Percentiles rank a stretch among this genome's conserved stretches.
Conservation (phyloP, 1,284 basidiomycete species). For the Coniferiporia weirii region DNA sequence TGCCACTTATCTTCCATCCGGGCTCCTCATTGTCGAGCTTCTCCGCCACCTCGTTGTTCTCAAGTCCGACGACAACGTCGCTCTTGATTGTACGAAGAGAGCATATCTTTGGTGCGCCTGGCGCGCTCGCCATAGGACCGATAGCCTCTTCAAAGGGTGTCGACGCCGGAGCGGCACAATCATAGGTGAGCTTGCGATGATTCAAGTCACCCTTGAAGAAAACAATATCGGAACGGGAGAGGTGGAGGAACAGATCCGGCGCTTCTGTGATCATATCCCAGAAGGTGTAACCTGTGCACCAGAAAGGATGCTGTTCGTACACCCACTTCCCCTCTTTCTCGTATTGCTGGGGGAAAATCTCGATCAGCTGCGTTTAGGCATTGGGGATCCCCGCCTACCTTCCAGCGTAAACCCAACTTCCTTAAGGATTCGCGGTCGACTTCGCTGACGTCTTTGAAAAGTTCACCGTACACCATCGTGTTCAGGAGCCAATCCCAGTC, state of each 20-base stretch:
- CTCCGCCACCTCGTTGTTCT: constrained; percentile 58
- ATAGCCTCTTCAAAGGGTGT: constrained; percentile 92
- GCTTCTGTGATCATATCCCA: constrained; percentile 90
- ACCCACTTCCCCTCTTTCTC: constrained; percentile 92
- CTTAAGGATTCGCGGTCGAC: constrained; percentile 80
- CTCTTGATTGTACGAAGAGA: constrained; percentile 87
- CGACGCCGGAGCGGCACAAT: constrained; percentile 87
- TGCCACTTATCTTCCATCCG: constrained; percentile 96
- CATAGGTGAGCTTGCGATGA: constrained; percentile 87
- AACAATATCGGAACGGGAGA: constrained; percentile 87
- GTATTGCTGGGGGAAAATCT: constrained; percentile 57
- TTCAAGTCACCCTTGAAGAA: constrained; percentile 97
- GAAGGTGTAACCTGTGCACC: constrained; percentile 93
- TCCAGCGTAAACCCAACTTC: constrained; percentile 85
- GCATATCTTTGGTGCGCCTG: constrained; percentile 85
- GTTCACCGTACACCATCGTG: constrained; percentile 80
- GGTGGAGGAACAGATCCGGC: constrained; percentile 91
- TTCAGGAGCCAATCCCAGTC: constrained; percentile 96
- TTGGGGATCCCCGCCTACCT: constrained; percentile 40
- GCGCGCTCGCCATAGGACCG: constrained; percentile 85
- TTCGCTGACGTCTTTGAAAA: constrained; percentile 80
- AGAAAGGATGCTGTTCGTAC: constrained; percentile 96
- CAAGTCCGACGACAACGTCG: constrained; percentile 73
- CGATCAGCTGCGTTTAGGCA: no score
- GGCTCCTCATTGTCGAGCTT: constrained; percentile 82